These are phyloP conservation scores for Wallacemonas sp. DNA, from an alignment of 208 protist species.

Conservation along the genomic window DNA sequence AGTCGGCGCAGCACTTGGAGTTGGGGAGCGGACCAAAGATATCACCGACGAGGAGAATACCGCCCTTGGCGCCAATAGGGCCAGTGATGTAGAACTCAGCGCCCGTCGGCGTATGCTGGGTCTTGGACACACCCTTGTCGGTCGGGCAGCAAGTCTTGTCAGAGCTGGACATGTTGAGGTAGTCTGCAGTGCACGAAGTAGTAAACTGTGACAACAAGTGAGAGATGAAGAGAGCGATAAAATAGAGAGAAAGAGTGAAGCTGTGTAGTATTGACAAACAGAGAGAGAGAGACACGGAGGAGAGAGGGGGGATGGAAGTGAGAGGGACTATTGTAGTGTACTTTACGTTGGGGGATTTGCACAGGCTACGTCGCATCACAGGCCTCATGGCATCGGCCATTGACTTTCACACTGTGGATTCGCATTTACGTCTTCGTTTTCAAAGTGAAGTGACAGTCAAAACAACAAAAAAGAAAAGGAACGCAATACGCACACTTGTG, in stretches of 20 bases:
- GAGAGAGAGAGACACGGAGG: no score
- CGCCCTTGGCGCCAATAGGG: constrained; percentile 34
- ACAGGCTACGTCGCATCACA: no score
- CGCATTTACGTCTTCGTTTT: no score
- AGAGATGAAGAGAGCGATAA: background rate
- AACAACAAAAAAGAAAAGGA: no score
- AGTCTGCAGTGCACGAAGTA: background rate
- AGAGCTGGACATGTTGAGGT: constrained; percentile 14
- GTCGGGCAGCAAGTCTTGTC: constrained; percentile 51
- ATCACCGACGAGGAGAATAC: constrained; percentile 49
- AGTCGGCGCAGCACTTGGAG: constrained; percentile 47
- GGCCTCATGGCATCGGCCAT: no score
- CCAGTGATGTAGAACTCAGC: constrained; percentile 48
- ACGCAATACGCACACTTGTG: no score
- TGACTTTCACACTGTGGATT: no score
- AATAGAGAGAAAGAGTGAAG: background rate
- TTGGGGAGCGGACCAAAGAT: constrained; percentile 59
- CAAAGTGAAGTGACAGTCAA: no score
- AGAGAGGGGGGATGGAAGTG: no score
- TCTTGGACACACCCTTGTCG: constrained; percentile 24
- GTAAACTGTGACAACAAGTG: constrained; percentile 1
- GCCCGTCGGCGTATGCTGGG: constrained; percentile 25
- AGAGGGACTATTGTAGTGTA: no score
- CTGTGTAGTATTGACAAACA: no score
- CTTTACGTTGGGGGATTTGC: no score